Evolutionary conservation across 2,329 filamentous ascomycete genomes (phyloP).

Genomic region (Alternaria viburni): DNA sequence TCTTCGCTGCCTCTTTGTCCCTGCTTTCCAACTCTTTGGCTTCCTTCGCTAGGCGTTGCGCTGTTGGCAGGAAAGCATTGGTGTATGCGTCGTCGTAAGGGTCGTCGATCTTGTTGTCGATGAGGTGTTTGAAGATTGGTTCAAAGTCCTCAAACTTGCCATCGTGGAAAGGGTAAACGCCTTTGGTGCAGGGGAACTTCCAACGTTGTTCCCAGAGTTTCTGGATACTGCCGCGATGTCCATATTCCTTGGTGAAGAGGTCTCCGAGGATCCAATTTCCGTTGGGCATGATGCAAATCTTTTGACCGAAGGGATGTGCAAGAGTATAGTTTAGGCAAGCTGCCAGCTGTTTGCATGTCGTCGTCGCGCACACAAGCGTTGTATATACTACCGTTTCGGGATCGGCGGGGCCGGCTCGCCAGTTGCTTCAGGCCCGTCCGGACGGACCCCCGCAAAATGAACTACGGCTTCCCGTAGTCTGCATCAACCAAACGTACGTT

Average conservation of each 20-base stretch:
- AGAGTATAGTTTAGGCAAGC: not conserved
- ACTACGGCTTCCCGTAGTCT: not conserved
- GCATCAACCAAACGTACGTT: not conserved
- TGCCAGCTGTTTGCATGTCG: not conserved
- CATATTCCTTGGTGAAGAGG: constrained; percentile 46
- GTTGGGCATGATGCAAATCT: constrained; percentile 26
- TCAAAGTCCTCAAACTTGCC: constrained; percentile 71
- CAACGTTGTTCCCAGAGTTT: constrained; percentile 44
- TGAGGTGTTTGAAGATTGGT: constrained; percentile 56
- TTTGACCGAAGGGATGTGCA: not conserved
- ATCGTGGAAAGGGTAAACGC: constrained; percentile 77
- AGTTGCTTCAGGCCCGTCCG: constrained; percentile 12
- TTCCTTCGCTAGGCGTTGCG: constrained; percentile 60
- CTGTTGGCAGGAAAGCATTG: constrained; percentile 64
- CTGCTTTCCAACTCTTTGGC: constrained; percentile 44
- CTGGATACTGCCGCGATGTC: constrained; percentile 41
- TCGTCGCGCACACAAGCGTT: not conserved
- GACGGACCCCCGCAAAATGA: constrained; percentile 28
- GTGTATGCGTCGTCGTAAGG: constrained; percentile 70
- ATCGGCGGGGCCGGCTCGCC: constrained; percentile 32
- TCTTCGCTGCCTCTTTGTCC: constrained; percentile 60
- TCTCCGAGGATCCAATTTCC: constrained; percentile 45
- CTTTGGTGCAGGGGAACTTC: constrained; percentile 45
- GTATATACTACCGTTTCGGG: constrained; percentile 21
- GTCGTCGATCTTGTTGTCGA: constrained; percentile 66